Conservation (phyloP, 768 basidiomycete species). For the Podaxis sp. region DNA sequence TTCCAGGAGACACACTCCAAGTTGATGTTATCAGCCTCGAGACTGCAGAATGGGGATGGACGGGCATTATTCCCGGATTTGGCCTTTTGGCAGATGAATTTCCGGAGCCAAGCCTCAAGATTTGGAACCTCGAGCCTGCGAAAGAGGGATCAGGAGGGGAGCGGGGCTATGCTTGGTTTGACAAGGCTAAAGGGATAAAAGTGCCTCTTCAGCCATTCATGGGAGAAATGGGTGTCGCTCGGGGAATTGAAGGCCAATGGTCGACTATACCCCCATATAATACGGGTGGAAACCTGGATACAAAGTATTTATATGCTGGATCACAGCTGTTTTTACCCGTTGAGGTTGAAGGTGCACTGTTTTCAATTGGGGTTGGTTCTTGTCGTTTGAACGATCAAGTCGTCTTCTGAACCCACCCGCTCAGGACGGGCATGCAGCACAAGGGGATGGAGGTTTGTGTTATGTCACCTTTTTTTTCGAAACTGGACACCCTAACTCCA, state of each 20-base stretch:
- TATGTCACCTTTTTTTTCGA: neutral
- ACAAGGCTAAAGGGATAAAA: constrained; percentile 40
- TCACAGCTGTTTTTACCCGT: constrained; percentile 55
- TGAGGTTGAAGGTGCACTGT: constrained; percentile 55
- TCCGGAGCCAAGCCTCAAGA: constrained; percentile 44
- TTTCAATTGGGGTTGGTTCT: constrained; percentile 51
- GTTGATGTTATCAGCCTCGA: constrained; percentile 52
- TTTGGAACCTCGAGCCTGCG: constrained; percentile 38
- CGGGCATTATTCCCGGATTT: constrained; percentile 54
- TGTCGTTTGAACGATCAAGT: neutral
- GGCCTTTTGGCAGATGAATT: constrained; percentile 56
- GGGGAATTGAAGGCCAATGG: constrained; percentile 42
- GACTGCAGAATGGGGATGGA: constrained; percentile 62
- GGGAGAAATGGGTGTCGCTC: constrained; percentile 63
- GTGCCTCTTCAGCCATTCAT: constrained; percentile 55
- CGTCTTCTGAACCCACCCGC: neutral
- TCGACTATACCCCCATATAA: constrained; percentile 61
- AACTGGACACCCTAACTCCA: neutral
- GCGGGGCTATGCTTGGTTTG: constrained; percentile 40
- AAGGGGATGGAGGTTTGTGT: constrained; percentile 58
- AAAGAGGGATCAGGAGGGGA: constrained; percentile 26
- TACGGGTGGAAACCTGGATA: constrained; percentile 62
- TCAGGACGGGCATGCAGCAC: constrained; percentile 63
- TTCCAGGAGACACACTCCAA: constrained; percentile 54
- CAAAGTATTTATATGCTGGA: constrained; percentile 49